Percentiles rank a stretch among this genome's conserved stretches.
Conservation (phyloP, 2,329 filamentous ascomycete species). For the Pestalotiopsis sp. region DNA sequence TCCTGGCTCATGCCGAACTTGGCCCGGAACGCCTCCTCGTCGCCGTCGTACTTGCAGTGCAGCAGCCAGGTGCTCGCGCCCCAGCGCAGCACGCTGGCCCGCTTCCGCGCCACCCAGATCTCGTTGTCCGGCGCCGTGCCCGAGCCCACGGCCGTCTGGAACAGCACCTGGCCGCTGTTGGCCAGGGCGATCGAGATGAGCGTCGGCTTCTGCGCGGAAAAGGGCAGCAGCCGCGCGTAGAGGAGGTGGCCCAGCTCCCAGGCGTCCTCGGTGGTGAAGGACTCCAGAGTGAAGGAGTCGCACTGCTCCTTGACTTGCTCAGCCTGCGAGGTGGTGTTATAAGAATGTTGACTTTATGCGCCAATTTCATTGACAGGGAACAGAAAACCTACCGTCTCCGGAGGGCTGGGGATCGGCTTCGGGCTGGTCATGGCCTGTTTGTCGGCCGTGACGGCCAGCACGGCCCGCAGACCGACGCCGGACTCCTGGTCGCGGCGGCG, state of each 20-base stretch:
- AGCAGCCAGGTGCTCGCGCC: constrained; percentile 72
- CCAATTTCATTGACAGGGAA: not conserved
- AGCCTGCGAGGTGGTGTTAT: constrained; percentile 19
- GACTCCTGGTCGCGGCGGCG: constrained; percentile 22
- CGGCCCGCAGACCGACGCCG: constrained; percentile 24
- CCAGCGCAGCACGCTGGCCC: constrained; percentile 71
- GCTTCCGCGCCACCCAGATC: constrained; percentile 71
- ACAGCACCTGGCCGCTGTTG: constrained; percentile 63
- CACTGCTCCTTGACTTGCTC: constrained; percentile 35
- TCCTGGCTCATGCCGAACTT: constrained; percentile 65
- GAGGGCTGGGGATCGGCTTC: constrained; percentile 22
- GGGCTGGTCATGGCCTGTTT: not conserved
- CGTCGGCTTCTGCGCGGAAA: constrained; percentile 48
- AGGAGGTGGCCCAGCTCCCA: constrained; percentile 68
- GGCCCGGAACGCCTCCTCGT: constrained; percentile 65
- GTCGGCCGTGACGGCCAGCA: constrained; percentile 18
- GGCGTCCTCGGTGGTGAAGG: constrained; percentile 67
- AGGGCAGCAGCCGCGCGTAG: constrained; percentile 61
- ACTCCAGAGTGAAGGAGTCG: constrained; percentile 45
- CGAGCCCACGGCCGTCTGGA: constrained; percentile 68
- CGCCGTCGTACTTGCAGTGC: constrained; percentile 65
- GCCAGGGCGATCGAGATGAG: constrained; percentile 68
- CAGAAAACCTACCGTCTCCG: constrained; percentile 22
- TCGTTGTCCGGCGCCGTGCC: constrained; percentile 75
- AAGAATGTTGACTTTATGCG: not conserved